Base-by-base conservation (phyloP, 2,329 filamentous ascomycete genomes). In the Talaromyces sp. region DNA sequence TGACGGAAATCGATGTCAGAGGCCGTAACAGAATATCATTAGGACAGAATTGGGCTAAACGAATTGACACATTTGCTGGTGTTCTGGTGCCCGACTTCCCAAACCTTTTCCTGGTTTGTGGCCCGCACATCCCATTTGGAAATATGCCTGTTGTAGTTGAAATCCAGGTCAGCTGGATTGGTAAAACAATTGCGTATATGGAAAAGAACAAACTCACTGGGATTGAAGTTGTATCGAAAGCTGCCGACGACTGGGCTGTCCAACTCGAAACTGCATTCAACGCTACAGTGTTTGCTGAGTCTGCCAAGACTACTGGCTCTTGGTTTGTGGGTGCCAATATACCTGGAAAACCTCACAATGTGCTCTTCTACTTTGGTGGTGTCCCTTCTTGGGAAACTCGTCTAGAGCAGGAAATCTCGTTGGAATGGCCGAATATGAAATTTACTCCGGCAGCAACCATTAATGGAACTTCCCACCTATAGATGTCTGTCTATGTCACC, bases 61-160 rank as follows among this genome's bases (percentile, higher is more conserved):
- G 38, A 4, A 41, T 41, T 14, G 38, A 41, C 10, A 41, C 38
- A 4, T 41, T 41, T n/a, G 38, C 38, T 41, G 81, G 80, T 1
- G 72, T 79, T 8, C 75, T 75, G 0, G 72, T 74, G 11, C 65
- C 71, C n/a, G 70, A 70, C 2, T 80, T 81, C 65, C 79, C 80
- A 0, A 83, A 83, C 54, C 75, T 82, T 73, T 80, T 82, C 68
- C 80, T 80, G 64, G 67, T 83, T 55, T 84, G 85, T 65, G 84
- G 84, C 0, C 76, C 80, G 1, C 84, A 87, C 56, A 74, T 73
- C 32, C 73, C 73, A 10, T 78, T 78, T 55, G 67, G 69, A 4
- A 79, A 78, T 60, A 66, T 38, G 9, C 29, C 52, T 1, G 38
- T 41, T 41, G 38, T 41, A 11, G 38, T 41, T 4, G 38, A 41